Evolutionary conservation across 2,329 filamentous ascomycete genomes (phyloP).

Genomic region (Colletotrichum gigasporum): DNA sequence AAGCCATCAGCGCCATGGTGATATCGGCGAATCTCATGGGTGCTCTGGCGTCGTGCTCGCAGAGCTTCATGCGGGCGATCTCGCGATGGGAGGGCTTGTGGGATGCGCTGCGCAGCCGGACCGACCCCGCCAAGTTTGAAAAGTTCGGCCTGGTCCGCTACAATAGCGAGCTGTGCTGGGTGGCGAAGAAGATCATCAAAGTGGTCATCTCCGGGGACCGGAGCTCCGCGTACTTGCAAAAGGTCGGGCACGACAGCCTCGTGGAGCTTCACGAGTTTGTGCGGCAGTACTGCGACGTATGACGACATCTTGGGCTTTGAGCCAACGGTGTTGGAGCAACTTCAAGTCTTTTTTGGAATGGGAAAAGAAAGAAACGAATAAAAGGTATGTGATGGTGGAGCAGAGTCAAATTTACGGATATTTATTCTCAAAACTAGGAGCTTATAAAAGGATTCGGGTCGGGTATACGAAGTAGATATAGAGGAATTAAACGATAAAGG

Average conservation of each 20-base stretch:
- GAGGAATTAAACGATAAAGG: no score
- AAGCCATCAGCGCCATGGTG: constrained; percentile 27
- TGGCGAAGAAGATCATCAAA: constrained; percentile 13
- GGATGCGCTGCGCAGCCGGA: background rate
- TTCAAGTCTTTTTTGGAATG: no score
- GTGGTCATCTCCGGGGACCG: constrained; percentile 20
- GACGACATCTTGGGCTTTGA: no score
- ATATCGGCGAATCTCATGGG: constrained; percentile 31
- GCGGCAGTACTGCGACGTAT: constrained; percentile 17
- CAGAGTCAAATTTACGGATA: no score
- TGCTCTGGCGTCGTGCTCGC: constrained; percentile 14
- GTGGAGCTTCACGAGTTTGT: constrained; percentile 25
- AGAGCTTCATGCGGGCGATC: constrained; percentile 29
- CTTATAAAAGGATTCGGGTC: no score
- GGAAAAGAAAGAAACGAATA: no score
- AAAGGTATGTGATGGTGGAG: no score
- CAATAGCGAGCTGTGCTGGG: constrained; percentile 30
- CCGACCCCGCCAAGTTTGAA: background rate
- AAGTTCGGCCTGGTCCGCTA: constrained; percentile 16
- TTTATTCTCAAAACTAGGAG: no score
- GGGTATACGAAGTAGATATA: no score
- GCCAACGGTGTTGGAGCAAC: no score
- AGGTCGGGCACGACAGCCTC: constrained; percentile 21
- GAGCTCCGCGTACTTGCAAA: constrained; percentile 27
- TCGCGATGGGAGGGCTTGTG: constrained; percentile 36